Evolutionary conservation across 2,329 filamentous ascomycete species (phyloP).

Genomic region (Aspergillus persii): DNA sequence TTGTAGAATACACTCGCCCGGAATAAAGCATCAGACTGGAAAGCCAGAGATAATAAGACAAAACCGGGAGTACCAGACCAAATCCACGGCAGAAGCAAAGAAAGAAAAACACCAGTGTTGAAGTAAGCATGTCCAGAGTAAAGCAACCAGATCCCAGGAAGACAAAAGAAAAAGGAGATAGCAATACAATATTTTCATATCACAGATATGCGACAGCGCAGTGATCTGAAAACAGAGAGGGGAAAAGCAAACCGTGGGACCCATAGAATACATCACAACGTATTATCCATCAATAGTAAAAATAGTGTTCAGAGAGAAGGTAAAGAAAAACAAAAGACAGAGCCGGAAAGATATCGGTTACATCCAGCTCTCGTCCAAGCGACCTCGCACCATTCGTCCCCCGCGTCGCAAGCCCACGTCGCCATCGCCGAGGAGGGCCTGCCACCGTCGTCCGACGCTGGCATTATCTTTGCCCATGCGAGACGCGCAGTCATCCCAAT

Average conservation of each 20-base stretch:
- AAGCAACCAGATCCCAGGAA: background rate
- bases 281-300: background rate
- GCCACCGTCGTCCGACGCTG: conserved; percentile 44
- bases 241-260: background rate
- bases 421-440: conserved; percentile 42
- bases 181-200: conserved; percentile 1
- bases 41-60: background rate
- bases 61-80: background rate
- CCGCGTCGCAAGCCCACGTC: conserved; percentile 41
- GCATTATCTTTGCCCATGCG: conserved; percentile 41
- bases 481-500: conserved; percentile 48
- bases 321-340: background rate
- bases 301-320: conserved; percentile 1
- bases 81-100: background rate
- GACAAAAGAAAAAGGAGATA: background rate
- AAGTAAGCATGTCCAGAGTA: background rate
- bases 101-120: background rate
- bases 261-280: conserved; percentile 7
- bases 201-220: background rate
- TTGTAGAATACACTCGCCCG: background rate
- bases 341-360: conserved; percentile 6
- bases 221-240: background rate
- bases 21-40: background rate
- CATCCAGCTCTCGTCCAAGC: conserved; percentile 28
- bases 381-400: conserved; percentile 24